These are phyloP conservation scores for Talaromyces sp. DNA, from an alignment of 2,329 filamentous ascomycete genomes.

Conservation along the genomic window DNA sequence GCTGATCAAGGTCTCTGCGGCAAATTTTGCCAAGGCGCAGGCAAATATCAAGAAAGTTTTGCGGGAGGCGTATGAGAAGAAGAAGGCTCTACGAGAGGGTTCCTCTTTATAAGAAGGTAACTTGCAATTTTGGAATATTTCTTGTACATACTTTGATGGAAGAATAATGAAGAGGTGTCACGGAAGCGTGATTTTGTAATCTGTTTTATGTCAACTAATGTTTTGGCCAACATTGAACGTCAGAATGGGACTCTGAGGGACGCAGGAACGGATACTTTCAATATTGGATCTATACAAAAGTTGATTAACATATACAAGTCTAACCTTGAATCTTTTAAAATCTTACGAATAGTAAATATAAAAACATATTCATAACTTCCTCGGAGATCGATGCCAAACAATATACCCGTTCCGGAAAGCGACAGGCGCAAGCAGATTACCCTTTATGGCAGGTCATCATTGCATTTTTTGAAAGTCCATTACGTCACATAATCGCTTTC, in stretches of 20 bases:
- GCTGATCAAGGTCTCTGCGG: slow-evolving; percentile 3
- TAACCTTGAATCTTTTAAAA: too few relatives aligned
- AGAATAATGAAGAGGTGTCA: background rate
- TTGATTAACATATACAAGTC: too few relatives aligned
- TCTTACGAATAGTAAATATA: too few relatives aligned
- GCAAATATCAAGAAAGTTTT: slow-evolving; percentile 3
- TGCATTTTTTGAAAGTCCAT: background rate
- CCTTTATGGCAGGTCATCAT: background rate
- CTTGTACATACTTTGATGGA: background rate
- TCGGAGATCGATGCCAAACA: background rate
- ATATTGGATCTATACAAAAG: too few relatives aligned
- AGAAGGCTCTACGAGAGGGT: slow-evolving; percentile 4
- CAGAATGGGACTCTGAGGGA: too few relatives aligned
- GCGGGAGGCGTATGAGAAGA: slow-evolving; percentile 4
- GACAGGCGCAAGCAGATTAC: background rate
- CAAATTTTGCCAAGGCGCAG: slow-evolving; percentile 5
- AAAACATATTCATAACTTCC: background rate
- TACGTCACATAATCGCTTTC: background rate
- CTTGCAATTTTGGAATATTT: background rate
- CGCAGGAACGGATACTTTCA: too few relatives aligned
- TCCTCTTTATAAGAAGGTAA: background rate
- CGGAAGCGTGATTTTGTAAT: too few relatives aligned
- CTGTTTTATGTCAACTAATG: too few relatives aligned
- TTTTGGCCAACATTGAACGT: too few relatives aligned
- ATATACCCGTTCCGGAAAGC: background rate